A percentile compares a stretch with the other conserved stretches of the same genome.
phyloP scores from a whole-genome alignment of 2,329 filamentous ascomycete species.

The Lecanoromycetidae sp. region DNA sequence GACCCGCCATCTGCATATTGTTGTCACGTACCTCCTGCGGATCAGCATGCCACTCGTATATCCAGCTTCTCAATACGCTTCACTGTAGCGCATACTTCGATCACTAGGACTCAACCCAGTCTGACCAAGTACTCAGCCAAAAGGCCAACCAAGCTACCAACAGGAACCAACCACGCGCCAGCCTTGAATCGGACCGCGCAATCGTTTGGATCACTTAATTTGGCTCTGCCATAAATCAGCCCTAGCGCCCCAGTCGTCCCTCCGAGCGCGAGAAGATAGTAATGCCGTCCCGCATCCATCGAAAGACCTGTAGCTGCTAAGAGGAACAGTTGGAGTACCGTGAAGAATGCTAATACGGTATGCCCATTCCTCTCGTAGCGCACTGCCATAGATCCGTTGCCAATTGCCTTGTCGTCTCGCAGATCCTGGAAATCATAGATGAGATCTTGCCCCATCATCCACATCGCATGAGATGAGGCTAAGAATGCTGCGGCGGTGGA shows the following conservation, averaged over 20 bases:
- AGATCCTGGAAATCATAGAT: conserved; percentile 90
- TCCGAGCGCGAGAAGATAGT: conserved; percentile 54
- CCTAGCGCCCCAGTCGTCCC: conserved; percentile 49
- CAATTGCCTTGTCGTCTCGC: conserved; percentile 69
- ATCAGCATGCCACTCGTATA: no score
- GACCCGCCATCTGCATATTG: no score
- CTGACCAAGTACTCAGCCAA: neutral
- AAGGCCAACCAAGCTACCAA: neutral
- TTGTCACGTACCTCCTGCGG: no score
- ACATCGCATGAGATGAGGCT: conserved; percentile 50
- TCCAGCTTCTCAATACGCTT: no score
- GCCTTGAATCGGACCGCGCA: conserved; percentile 69
- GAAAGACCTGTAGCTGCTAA: conserved; percentile 57
- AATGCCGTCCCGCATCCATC: conserved; percentile 51
- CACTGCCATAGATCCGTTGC: conserved; percentile 80
- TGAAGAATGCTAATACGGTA: conserved; percentile 57
- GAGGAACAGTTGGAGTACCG: conserved; percentile 54
- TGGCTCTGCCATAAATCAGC: conserved; percentile 54
- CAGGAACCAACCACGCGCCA: conserved; percentile 37
- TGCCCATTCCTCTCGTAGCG: conserved; percentile 69
- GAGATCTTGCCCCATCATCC: conserved; percentile 83
- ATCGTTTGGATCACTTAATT: conserved; percentile 52
- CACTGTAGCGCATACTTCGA: no score
- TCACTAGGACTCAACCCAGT: no score
- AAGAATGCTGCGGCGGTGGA: neutral